phyloP scores from a whole-genome alignment of 371 early-diverging fungal genomes.

The Mucor lusitanicus region DNA sequence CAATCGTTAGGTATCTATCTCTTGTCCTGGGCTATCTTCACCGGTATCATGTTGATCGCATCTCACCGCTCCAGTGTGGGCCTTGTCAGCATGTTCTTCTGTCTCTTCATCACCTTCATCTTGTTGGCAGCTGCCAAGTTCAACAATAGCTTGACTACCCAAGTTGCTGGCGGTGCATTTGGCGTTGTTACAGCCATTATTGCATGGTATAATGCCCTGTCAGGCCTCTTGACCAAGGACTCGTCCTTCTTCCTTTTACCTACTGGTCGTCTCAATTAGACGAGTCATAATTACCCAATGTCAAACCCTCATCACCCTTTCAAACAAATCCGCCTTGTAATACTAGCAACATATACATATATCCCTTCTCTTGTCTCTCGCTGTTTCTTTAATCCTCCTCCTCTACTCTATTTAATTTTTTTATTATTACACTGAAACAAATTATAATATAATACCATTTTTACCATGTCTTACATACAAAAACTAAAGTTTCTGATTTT shows the following conservation, averaged over 20 bases:
- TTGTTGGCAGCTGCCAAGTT: slow-evolving; percentile 56
- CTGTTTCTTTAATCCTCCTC: neutral
- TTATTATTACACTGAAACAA: neutral
- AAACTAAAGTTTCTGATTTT: neutral
- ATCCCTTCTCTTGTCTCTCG: neutral
- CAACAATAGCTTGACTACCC: slow-evolving; percentile 32
- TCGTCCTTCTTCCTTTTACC: slow-evolving; percentile 65
- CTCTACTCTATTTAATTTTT: neutral
- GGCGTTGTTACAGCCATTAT: slow-evolving; percentile 68
- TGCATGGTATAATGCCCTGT: slow-evolving; percentile 76
- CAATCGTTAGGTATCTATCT: slow-evolving; percentile 72
- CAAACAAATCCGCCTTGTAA: neutral
- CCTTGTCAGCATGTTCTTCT: slow-evolving; percentile 62
- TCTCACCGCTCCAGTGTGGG: slow-evolving; percentile 65
- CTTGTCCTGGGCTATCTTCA: slow-evolving; percentile 69
- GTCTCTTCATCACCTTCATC: slow-evolving; percentile 65
- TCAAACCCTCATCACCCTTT: neutral
- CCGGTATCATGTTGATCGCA: slow-evolving; percentile 68
- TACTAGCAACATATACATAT: neutral
- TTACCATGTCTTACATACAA: neutral
- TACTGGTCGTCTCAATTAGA: slow-evolving; percentile 46
- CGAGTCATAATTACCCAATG: neutral
- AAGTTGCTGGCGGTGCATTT: slow-evolving; percentile 65
- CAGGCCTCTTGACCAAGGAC: slow-evolving; percentile 59
- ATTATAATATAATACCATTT: neutral